Percentiles rank a stretch among this genome's conserved stretches.
These are phyloP conservation scores for Ceratobasidium sp. DNA, from an alignment of 1,284 basidiomycete genomes.

Conservation along the genomic window DNA sequence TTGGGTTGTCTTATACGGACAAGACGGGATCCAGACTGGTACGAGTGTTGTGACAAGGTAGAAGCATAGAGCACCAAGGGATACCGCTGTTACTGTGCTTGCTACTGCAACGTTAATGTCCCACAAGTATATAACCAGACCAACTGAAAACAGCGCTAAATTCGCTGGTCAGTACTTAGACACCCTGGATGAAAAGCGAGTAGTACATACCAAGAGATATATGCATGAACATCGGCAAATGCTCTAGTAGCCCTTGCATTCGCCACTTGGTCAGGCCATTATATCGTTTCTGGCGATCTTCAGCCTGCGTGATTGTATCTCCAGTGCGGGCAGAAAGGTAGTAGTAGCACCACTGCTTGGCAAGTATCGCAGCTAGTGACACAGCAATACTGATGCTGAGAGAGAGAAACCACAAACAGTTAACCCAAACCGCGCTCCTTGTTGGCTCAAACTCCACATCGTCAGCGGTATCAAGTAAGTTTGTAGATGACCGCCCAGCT, in stretches of 20 bases:
- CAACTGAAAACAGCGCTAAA: conserved; percentile 23
- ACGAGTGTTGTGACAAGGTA: conserved; percentile 16
- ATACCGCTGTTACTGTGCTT: not conserved
- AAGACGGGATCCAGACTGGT: conserved; percentile 1
- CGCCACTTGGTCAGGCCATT: conserved; percentile 9
- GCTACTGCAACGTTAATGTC: conserved; percentile 23
- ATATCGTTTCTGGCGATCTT: conserved; percentile 17
- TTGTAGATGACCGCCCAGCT: not conserved
- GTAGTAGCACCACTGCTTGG: conserved; percentile 37
- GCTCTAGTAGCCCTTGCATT: conserved; percentile 20
- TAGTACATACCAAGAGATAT: conserved; percentile 8
- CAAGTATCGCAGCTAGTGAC: conserved; percentile 21
- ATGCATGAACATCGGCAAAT: conserved; percentile 30
- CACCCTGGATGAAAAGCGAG: not conserved
- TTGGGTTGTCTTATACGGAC: conserved; percentile 27
- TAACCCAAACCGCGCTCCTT: conserved; percentile 12
- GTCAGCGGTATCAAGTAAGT: not conserved
- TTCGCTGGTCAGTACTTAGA: not conserved
- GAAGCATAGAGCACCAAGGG: not conserved
- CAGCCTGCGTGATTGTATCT: conserved; percentile 18
- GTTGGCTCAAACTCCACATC: not conserved
- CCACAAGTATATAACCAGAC: conserved; percentile 23
- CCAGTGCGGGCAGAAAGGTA: conserved; percentile 6
- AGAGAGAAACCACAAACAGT: conserved; percentile 25
- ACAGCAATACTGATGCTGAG: conserved; percentile 16